Percentiles rank a stretch among this genome's conserved stretches.
These are phyloP conservation scores for Penicillium longicatenatum DNA, from an alignment of 495 filamentous ascomycete genomes.

Conservation along the genomic window DNA sequence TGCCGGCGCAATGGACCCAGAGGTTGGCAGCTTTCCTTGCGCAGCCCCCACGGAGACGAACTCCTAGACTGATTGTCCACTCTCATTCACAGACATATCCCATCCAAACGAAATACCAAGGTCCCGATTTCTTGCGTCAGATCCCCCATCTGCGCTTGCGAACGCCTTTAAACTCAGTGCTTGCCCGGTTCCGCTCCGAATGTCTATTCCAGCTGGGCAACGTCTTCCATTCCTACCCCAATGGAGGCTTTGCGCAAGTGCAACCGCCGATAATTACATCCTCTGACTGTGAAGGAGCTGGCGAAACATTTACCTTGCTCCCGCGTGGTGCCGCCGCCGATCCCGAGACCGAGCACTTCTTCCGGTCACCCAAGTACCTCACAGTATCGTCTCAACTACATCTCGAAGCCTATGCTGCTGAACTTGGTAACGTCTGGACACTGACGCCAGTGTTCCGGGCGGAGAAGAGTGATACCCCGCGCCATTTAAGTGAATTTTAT, in stretches of 20 bases:
- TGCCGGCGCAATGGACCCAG: slow-evolving; percentile 74
- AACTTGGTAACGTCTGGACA: slow-evolving; percentile 90
- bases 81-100: slow-evolving; percentile 68
- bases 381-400: slow-evolving; percentile 96
- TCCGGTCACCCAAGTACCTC: slow-evolving; percentile 87
- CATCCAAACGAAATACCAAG: slow-evolving; percentile 93
- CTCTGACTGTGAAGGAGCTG: slow-evolving; percentile 96
- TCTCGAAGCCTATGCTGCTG: slow-evolving; percentile 87
- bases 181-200: slow-evolving; percentile 84
- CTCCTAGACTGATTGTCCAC: slow-evolving; percentile 6
- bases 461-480: slow-evolving; percentile 89
- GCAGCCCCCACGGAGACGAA: slow-evolving; percentile 4
- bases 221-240: slow-evolving; percentile 62
- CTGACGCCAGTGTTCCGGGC: slow-evolving; percentile 92
- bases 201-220: slow-evolving; percentile 73
- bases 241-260: slow-evolving; percentile 75
- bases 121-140: slow-evolving; percentile 81
- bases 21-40: slow-evolving; percentile 54
- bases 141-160: slow-evolving; percentile 88
- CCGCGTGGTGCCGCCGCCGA: slow-evolving; percentile 34
- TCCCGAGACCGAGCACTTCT: slow-evolving; percentile 59
- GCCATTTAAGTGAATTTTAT: slow-evolving; percentile 97
- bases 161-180: slow-evolving; percentile 75
- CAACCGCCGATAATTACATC: slow-evolving; percentile 95
- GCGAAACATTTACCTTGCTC: slow-evolving; percentile 85